Evolutionary conservation across 1,139 yeast species (phyloP).

Genomic region (Taiozyma onychis): DNA sequence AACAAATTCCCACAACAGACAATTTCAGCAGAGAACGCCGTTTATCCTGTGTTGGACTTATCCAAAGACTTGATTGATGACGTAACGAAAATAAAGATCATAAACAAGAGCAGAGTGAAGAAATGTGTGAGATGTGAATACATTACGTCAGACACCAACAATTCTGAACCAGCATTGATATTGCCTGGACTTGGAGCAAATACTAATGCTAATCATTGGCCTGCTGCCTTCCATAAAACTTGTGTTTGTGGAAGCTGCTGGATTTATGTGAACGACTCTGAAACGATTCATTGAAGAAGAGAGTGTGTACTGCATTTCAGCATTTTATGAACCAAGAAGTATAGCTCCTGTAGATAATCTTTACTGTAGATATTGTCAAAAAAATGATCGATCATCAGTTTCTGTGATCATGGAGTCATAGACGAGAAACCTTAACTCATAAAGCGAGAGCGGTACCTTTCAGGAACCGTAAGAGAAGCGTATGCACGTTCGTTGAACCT

Average conservation of each 20-base stretch:
- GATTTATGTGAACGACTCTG: conserved; percentile 31
- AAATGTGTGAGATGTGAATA: conserved; percentile 23
- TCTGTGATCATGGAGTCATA: too few relatives aligned
- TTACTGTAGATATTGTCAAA: too few relatives aligned
- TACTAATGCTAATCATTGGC: conserved; percentile 50
- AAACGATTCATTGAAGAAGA: not conserved
- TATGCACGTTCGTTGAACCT: not conserved
- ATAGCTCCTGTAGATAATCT: too few relatives aligned
- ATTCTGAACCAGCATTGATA: conserved; percentile 25
- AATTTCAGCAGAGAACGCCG: conserved; percentile 5
- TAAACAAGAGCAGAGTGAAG: conserved; percentile 17
- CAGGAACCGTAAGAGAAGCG: not conserved
- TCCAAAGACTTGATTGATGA: conserved; percentile 33
- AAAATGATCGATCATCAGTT: too few relatives aligned
- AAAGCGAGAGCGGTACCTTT: not conserved
- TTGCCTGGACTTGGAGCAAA: conserved; percentile 23
- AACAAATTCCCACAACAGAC: conserved; percentile 8
- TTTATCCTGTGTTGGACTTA: conserved; percentile 13
- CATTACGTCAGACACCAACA: conserved; percentile 31
- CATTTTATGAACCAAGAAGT: too few relatives aligned
- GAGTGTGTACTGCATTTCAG: not conserved
- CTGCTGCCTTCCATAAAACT: conserved; percentile 66
- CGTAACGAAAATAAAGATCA: conserved; percentile 36
- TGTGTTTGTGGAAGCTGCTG: conserved; percentile 82
- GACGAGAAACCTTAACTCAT: too few relatives aligned